Base-by-base conservation (phyloP, 345 rosid species). In the Salix purpurea region DNA sequence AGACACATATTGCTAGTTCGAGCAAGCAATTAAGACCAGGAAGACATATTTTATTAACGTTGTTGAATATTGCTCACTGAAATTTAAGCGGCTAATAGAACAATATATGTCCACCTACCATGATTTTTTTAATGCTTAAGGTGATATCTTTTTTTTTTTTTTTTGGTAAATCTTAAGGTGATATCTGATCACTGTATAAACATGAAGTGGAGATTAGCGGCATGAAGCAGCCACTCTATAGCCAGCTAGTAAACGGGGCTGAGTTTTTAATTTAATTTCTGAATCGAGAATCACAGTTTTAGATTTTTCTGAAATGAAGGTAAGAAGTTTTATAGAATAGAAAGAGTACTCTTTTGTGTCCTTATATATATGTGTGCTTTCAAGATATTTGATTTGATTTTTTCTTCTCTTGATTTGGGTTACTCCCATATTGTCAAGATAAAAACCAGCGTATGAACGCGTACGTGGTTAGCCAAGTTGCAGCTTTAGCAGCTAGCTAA, bases 1-100 rank as follows among this genome's bases (percentile, higher is more conserved):
- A 65, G 23, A 12, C 19, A 34, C 28, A 4, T 9, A 3, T 58
- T 58, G 21, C 6, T 67, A 23, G n/a, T 66, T 24, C 39, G 37
- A 12, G 46, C 65, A 75, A 75, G 72, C 71, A 52, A 75, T 36
- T 52, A 30, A 75, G 62, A 32, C 71, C 0, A 26, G 28, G 23
- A 9, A 36, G 37, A 1, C 37, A 12, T 32, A 28, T 19, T 36
- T 30, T 48, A 46, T 16, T 11, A 23, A 1, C 52, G 37, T 26
- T 26, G 26, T 26, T 24, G 64, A 64, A 2, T 16, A 54, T 26
- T 67, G 12, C 30, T 52, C 71, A 36, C 67, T 4, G 66, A 48
- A 52, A 6, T 52, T 52, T 18, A 36, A 72, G 78, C 67, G 56
- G 67, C 72, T 67, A 36, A 67, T 54, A 18, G 37, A 52, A 19